A percentile compares a stretch with the other conserved stretches of the same genome.
Evolutionary conservation across 768 basidiomycete species (phyloP).

Genomic region (Lentinula edodes): DNA sequence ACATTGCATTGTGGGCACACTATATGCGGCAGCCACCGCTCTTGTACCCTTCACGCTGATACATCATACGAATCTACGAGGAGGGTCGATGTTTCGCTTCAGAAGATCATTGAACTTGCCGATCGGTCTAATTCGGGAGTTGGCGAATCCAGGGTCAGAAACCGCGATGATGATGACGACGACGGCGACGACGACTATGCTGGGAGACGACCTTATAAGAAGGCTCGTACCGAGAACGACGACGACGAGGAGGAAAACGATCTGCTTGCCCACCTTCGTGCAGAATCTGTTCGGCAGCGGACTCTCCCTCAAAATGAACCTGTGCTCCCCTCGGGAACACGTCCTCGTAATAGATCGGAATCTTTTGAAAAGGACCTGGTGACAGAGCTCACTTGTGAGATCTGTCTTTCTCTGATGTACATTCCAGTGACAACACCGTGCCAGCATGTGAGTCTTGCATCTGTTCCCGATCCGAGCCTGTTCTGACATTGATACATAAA

Average conservation of each 20-base stretch:
- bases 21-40: conserved; percentile 56
- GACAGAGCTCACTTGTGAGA: conserved; percentile 80
- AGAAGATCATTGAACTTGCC: conserved; percentile 46
- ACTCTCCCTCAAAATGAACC: conserved; percentile 26
- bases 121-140: conserved; percentile 12
- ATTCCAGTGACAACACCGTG: conserved; percentile 92
- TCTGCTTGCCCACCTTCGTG: conserved; percentile 33
- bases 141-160: not conserved
- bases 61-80: conserved; percentile 16
- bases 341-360: conserved; percentile 16
- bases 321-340: conserved; percentile 18
- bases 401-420: conserved; percentile 80
- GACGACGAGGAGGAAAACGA: conserved; percentile 24
- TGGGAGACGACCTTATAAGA: not conserved
- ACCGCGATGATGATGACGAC: conserved; percentile 24
- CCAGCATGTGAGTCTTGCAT: conserved; percentile 68
- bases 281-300: conserved; percentile 23
- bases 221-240: conserved; percentile 9
- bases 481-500: conserved; percentile 22
- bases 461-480: conserved; percentile 6
- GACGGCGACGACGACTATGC: conserved; percentile 21
- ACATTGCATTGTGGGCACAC: conserved; percentile 82
- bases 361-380: conserved; percentile 58
- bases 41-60: conserved; percentile 14
- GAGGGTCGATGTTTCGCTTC: conserved; percentile 50